Evolutionary conservation across 169 alveolate species (phyloP).

Genomic region (Cryptosporidium andersoni): DNA sequence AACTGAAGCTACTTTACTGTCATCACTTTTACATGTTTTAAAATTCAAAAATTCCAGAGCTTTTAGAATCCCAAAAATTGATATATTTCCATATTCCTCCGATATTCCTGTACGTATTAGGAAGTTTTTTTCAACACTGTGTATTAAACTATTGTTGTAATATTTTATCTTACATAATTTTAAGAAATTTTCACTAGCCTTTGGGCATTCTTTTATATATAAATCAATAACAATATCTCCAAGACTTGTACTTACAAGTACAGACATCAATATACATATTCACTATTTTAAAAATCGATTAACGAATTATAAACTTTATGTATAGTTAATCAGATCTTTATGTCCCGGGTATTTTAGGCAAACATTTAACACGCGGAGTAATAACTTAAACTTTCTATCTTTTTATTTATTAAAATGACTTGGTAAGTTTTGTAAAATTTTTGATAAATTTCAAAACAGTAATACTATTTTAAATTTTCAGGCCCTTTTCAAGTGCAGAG

Average conservation of each 20-base stretch:
- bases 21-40: neutral
- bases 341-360: no score
- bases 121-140: slow-evolving; percentile 87
- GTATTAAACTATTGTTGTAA: slow-evolving; percentile 87
- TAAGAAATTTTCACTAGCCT: slow-evolving; percentile 84
- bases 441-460: no score
- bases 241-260: slow-evolving; percentile 89
- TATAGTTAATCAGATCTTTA: no score
- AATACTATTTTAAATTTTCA: no score
- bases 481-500: no score
- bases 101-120: slow-evolving; percentile 83
- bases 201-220: slow-evolving; percentile 79
- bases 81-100: slow-evolving; percentile 61
- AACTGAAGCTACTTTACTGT: neutral
- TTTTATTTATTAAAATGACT: no score
- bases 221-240: slow-evolving; percentile 92
- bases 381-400: neutral
- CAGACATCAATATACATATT: slow-evolving; percentile 82
- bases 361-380: neutral
- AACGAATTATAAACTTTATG: no score
- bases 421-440: no score
- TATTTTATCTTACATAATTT: slow-evolving; percentile 90
- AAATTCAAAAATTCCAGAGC: slow-evolving; percentile 32
- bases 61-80: slow-evolving; percentile 69
- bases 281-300: neutral